Base-by-base conservation (phyloP, 2,329 filamentous ascomycete species). In the Colletotrichum siamense region DNA sequence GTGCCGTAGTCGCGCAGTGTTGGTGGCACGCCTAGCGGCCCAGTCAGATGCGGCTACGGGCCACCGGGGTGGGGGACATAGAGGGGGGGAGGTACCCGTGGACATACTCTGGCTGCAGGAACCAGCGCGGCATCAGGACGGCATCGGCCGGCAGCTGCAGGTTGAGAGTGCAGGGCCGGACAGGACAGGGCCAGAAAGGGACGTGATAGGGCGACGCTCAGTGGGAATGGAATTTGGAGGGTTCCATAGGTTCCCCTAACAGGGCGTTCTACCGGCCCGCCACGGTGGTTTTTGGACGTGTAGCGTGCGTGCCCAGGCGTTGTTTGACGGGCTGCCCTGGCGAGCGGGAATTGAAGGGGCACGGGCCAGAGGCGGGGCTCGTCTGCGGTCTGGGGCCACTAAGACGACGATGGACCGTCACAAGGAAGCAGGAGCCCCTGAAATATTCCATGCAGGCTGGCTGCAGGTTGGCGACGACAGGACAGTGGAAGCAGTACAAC, bases 141-240 rank as follows among this genome's bases (percentile, higher is more conserved):
- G 71, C 71, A 69, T n/a, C 64, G 71, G 64, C 72, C 72, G 67
- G 67, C 72, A 69, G 67, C 44, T 65, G 67, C 28, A 26, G 32
- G 36, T 65, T 44, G 39, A 67, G 39, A 66, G 69, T 32, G 32
- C 24, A 67, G 39, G 39, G 9, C 39, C n/a, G 39, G 18, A n/a
- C 18, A 59, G 39, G 39, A 49, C 18, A 49, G 39, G 39, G 39
- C 39, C 39, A 49, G 39, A 49, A 26, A 30, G 26, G 59, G 52
- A 26, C 13, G 36, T 66, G 61, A 61, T 52, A 71, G 59, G 72
- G 59, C 26, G 66, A 32, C 61, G 61, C 67, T 75, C 68, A 75
- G 73, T 72, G 73, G 62, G 62, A 49, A 59, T 26, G 44, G 65
- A 28, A 22, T 49, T 49, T 49, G 39, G 39, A 49, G 39, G 39